phyloP scores from a whole-genome alignment of 371 early-diverging fungal species.

The Zopfochytrium polystomum region DNA sequence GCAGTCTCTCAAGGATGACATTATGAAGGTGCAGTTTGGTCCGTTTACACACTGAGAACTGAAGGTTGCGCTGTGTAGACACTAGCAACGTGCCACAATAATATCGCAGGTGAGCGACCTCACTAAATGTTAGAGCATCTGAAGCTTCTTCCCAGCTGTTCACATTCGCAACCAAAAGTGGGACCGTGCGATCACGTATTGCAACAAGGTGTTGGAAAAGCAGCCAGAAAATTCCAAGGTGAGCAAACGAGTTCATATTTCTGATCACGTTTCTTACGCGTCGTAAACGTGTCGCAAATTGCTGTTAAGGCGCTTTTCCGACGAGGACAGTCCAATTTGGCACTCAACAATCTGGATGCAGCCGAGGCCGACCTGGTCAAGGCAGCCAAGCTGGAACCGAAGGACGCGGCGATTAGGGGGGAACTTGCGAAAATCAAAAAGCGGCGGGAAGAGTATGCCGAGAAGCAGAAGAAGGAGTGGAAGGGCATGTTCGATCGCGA shows the following conservation, averaged over 20 bases:
- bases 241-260: background rate
- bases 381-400: constrained; percentile 35
- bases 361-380: constrained; percentile 32
- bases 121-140: background rate
- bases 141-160: constrained; percentile 22
- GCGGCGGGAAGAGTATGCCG: constrained; percentile 19
- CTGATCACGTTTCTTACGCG: background rate
- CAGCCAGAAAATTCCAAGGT: constrained; percentile 16
- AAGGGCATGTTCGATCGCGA: constrained; percentile 26
- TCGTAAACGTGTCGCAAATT: background rate
- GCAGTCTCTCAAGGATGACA: too few relatives aligned
- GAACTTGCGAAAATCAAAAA: constrained; percentile 25
- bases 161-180: constrained; percentile 27
- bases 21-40: background rate
- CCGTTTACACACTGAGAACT: background rate
- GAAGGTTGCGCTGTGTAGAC: constrained; percentile 17
- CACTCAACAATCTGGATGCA: constrained; percentile 27
- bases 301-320: constrained; percentile 35
- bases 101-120: constrained; percentile 34
- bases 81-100: constrained; percentile 34
- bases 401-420: constrained; percentile 30
- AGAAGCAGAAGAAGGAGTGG: constrained; percentile 33
- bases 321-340: constrained; percentile 31
- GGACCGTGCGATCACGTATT: constrained; percentile 24
- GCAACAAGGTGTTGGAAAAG: constrained; percentile 31